These are phyloP conservation scores for Trichosporon ovoides DNA, from an alignment of 1,284 basidiomycete genomes.

Conservation along the genomic window DNA sequence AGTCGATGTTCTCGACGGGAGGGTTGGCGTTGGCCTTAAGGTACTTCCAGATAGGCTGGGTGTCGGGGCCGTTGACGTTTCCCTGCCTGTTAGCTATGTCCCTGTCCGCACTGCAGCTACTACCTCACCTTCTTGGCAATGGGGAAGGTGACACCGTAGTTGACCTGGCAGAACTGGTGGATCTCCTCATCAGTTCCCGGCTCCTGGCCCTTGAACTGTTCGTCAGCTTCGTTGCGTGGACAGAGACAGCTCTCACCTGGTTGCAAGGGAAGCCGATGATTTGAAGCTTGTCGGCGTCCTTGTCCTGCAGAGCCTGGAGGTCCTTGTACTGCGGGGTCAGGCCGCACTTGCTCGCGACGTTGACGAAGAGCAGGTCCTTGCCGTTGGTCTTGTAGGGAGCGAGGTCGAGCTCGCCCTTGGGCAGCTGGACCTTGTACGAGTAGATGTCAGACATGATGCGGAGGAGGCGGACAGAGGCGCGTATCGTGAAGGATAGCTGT, in stretches of 20 bases:
- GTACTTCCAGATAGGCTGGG: slow-evolving; percentile 52
- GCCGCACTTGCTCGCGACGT: slow-evolving; percentile 51
- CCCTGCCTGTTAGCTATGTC: slow-evolving; percentile 22
- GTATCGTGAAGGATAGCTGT: slow-evolving; percentile 6
- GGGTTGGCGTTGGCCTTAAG: slow-evolving; percentile 46
- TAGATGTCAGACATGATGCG: slow-evolving; percentile 43
- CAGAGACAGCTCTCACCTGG: slow-evolving; percentile 55
- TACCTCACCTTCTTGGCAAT: slow-evolving; percentile 63
- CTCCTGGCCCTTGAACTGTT: slow-evolving; percentile 56
- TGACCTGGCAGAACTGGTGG: slow-evolving; percentile 55
- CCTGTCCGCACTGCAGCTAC: background rate
- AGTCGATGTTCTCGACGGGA: slow-evolving; percentile 47
- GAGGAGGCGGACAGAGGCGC: background rate
- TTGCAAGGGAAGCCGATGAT: slow-evolving; percentile 90
- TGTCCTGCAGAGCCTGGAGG: slow-evolving; percentile 74
- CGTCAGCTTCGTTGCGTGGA: background rate
- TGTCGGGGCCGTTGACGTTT: slow-evolving; percentile 52
- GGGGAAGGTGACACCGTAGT: slow-evolving; percentile 78
- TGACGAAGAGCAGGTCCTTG: slow-evolving; percentile 47
- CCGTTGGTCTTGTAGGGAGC: slow-evolving; percentile 32
- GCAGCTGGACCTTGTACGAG: slow-evolving; percentile 44
- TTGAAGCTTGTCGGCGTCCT: slow-evolving; percentile 69
- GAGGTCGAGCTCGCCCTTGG: slow-evolving; percentile 36
- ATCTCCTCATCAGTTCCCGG: slow-evolving; percentile 68
- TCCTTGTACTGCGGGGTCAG: slow-evolving; percentile 86